These are phyloP conservation scores for Lentinula detonsa DNA, from an alignment of 768 basidiomycete genomes.

Conservation along the genomic window DNA sequence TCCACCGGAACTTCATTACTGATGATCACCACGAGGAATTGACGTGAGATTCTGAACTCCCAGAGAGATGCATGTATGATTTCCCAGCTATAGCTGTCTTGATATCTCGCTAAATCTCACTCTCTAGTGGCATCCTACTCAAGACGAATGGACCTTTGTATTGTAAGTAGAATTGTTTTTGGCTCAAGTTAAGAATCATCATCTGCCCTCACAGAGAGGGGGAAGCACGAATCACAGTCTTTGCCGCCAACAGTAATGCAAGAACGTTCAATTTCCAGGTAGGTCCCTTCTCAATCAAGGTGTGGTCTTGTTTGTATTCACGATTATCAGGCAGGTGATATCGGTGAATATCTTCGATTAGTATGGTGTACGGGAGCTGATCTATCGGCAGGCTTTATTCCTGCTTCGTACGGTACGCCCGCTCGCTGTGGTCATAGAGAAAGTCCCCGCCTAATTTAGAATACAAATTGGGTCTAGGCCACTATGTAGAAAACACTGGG, in stretches of 20 bases:
- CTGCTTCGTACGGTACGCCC: conserved; percentile 44
- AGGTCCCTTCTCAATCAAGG: background rate
- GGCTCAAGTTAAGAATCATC: background rate
- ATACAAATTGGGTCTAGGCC: conserved; percentile 16
- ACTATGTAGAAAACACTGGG: conserved; percentile 51
- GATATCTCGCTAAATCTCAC: background rate
- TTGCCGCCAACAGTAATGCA: conserved; percentile 48
- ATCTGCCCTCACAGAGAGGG: conserved; percentile 35
- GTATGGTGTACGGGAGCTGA: background rate
- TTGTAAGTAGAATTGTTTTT: conserved; percentile 28
- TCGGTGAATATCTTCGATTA: conserved; percentile 9
- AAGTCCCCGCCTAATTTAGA: background rate
- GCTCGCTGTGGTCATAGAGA: background rate
- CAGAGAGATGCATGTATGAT: conserved; percentile 51
- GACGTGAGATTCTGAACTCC: background rate
- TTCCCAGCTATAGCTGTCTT: background rate
- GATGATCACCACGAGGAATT: background rate
- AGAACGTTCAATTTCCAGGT: conserved; percentile 56
- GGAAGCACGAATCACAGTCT: conserved; percentile 47
- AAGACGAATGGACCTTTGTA: conserved; percentile 45
- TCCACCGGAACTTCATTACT: background rate
- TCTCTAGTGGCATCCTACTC: conserved; percentile 64
- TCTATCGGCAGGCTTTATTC: conserved; percentile 39
- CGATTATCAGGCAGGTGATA: conserved; percentile 14
- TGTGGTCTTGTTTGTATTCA: background rate